Conservation (phyloP, 75 land plant species). For the Selaginella moellendorffii region DNA sequence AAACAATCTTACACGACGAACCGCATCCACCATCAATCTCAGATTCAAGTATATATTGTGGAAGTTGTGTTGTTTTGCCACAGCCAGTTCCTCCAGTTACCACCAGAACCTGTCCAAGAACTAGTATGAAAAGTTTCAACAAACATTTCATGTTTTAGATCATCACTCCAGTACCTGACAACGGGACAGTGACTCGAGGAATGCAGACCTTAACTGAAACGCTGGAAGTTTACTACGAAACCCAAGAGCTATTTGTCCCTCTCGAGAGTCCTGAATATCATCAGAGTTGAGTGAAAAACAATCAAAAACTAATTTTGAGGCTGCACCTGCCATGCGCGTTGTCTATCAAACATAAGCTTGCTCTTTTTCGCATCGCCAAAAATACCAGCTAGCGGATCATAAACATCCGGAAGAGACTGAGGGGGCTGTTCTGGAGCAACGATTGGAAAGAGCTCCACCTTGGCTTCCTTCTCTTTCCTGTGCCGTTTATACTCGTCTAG, state of each 20-base stretch:
- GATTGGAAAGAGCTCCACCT: background rate
- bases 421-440: background rate
- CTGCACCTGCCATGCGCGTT: background rate
- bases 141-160: no score
- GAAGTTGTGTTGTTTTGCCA: slow-evolving; percentile 92
- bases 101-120: slow-evolving; percentile 45
- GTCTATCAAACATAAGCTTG: background rate
- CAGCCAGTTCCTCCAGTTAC: slow-evolving; percentile 85
- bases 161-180: no score
- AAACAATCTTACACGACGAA: slow-evolving; percentile 56
- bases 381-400: background rate
- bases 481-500: background rate
- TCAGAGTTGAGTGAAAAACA: background rate
- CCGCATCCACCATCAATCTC: slow-evolving; percentile 66
- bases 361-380: background rate
- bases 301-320: no score
- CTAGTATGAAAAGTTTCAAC: background rate
- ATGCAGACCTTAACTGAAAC: slow-evolving; percentile 48
- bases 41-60: slow-evolving; percentile 73
- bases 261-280: slow-evolving; percentile 37
- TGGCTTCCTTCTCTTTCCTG: background rate
- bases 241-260: slow-evolving; percentile 51
- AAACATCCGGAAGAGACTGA: background rate
- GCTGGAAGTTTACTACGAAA: slow-evolving; percentile 75
- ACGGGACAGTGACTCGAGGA: no score